A percentile compares a stretch with the other conserved stretches of the same genome.
Evolutionary conservation across 2,329 filamentous ascomycete genomes (phyloP).

Genomic region (Talaromyces amestolkiae): DNA sequence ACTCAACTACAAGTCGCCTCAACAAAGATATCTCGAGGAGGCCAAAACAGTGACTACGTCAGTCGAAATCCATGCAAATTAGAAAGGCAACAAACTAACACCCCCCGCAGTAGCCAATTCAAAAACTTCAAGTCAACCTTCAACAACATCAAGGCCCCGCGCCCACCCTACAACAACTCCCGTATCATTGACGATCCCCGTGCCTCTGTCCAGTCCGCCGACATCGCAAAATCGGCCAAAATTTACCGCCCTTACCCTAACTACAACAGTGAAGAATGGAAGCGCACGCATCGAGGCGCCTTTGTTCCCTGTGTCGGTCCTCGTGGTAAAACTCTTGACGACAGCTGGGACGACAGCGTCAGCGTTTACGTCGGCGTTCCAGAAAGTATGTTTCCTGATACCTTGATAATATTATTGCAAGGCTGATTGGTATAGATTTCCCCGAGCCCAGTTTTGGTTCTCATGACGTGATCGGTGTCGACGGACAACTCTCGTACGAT

Average conservation of each 20-base stretch:
- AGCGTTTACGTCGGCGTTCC: constrained; percentile 52
- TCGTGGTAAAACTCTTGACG: constrained; percentile 50
- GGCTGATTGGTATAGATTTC: constrained; percentile 43
- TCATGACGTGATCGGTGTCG: constrained; percentile 59
- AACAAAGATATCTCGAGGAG: constrained; percentile 20
- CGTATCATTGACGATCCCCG: constrained; percentile 18
- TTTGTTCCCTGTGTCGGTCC: constrained; percentile 66
- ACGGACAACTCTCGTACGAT: constrained; percentile 65
- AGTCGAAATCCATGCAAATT: not conserved
- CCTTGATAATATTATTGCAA: not conserved
- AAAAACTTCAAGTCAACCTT: constrained; percentile 20
- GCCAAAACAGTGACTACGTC: constrained; percentile 15
- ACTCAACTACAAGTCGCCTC: constrained; percentile 17
- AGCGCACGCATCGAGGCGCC: constrained; percentile 53
- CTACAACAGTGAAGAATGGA: constrained; percentile 65
- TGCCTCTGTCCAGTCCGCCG: constrained; percentile 9
- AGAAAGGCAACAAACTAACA: not conserved
- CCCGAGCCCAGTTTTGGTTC: constrained; percentile 63
- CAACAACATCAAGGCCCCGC: constrained; percentile 14
- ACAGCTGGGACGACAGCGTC: constrained; percentile 59
- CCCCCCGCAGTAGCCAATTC: constrained; percentile 6
- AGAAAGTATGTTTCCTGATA: constrained; percentile 11
- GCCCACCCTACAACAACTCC: constrained; percentile 16
- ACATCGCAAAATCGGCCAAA: constrained; percentile 17
- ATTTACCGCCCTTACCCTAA: constrained; percentile 69